A percentile compares a stretch with the other conserved stretches of the same genome.
These are phyloP conservation scores for Venturiaceae sp. DNA, from an alignment of 2,329 filamentous ascomycete genomes.

Conservation along the genomic window DNA sequence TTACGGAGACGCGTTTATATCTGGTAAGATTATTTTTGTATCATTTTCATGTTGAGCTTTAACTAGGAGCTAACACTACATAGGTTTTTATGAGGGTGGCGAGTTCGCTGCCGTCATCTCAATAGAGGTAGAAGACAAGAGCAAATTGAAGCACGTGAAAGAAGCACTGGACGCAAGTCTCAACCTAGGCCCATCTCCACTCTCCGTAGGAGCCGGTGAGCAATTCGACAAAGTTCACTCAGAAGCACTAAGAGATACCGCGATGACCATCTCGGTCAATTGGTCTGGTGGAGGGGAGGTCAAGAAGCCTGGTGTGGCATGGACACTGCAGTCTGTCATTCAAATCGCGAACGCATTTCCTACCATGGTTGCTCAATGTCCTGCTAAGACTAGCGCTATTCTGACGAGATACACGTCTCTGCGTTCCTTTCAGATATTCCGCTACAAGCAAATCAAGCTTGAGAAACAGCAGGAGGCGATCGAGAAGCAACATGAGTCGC, in stretches of 20 bases:
- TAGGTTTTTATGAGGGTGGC: slow-evolving; percentile 20
- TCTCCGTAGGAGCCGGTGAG: slow-evolving; percentile 18
- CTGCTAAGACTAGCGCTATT: slow-evolving; percentile 20
- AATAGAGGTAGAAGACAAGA: slow-evolving; percentile 22
- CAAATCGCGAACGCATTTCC: slow-evolving; percentile 23
- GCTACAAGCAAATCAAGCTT: slow-evolving; percentile 12
- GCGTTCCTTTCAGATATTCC: slow-evolving; percentile 20
- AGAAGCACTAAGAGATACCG: slow-evolving; percentile 18
- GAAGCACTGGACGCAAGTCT: slow-evolving; percentile 22
- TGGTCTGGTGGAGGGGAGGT: slow-evolving; percentile 24
- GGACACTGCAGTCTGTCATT: slow-evolving; percentile 21
- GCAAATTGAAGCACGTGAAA: slow-evolving; percentile 21
- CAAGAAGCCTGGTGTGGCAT: slow-evolving; percentile 21
- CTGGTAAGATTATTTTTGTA: slow-evolving; percentile 14
- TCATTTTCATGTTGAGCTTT: background rate
- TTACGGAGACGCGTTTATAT: slow-evolving; percentile 21
- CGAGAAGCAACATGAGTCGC: slow-evolving; percentile 7
- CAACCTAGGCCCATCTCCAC: slow-evolving; percentile 16
- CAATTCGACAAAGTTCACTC: slow-evolving; percentile 15
- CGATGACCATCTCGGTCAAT: slow-evolving; percentile 23
- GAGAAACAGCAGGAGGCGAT: background rate
- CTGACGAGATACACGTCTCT: slow-evolving; percentile 21
- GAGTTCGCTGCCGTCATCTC: slow-evolving; percentile 24
- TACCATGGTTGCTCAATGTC: slow-evolving; percentile 21
- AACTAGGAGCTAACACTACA: background rate